Evolutionary conservation across 129 eudicot genomes (phyloP).

Genomic region (Pittosporum tobira): DNA sequence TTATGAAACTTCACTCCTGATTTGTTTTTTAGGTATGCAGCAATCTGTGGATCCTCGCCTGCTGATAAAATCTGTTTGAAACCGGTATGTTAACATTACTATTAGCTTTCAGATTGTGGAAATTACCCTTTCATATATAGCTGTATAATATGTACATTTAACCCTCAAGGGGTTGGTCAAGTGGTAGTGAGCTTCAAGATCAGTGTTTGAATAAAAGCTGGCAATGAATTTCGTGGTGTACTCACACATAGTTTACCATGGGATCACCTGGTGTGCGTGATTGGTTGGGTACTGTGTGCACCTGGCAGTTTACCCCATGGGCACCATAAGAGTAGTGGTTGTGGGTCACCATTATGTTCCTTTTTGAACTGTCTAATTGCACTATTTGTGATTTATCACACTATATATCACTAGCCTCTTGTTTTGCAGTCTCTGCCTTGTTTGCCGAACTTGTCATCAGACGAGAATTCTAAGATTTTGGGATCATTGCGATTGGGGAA

Average conservation of each 20-base stretch:
- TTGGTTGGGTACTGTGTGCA: no score
- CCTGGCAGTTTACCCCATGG: no score
- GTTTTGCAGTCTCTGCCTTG: conserved; percentile 63
- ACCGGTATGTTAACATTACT: conserved; percentile 33
- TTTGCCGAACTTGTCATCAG: conserved; percentile 58
- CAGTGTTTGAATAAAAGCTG: no score
- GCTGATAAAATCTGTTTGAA: conserved; percentile 40
- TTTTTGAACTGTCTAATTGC: no score
- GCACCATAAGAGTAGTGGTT: no score
- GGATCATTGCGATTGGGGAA: conserved; percentile 72
- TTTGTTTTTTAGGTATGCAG: conserved; percentile 69
- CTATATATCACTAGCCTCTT: background rate
- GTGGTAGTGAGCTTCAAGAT: no score
- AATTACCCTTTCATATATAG: background rate
- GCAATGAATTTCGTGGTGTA: no score
- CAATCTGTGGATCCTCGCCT: conserved; percentile 75
- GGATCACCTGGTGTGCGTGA: no score
- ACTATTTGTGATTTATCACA: background rate
- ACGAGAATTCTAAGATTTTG: conserved; percentile 28
- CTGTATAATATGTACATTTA: background rate
- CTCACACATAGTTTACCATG: no score
- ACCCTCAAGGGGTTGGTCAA: no score
- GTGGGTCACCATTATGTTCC: no score
- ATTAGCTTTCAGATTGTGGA: background rate
- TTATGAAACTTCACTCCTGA: background rate